phyloP scores from a whole-genome alignment of 2,329 filamentous ascomycete species.

The Apiospora malaysiana region DNA sequence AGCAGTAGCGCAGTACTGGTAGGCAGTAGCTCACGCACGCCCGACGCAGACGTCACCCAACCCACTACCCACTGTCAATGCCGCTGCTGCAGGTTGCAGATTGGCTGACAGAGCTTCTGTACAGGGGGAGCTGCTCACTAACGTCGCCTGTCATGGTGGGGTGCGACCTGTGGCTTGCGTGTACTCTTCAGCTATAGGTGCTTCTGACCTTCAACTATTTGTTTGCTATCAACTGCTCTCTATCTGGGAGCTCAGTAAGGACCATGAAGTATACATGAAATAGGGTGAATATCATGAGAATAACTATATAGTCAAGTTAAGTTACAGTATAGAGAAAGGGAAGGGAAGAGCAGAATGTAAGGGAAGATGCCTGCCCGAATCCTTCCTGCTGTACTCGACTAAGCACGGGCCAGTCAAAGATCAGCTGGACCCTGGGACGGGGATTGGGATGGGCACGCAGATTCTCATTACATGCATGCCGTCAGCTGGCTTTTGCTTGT shows the following conservation, averaged over 20 bases:
- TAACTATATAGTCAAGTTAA: no score
- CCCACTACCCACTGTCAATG: neutral
- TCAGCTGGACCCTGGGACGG: conserved; percentile 18
- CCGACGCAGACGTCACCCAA: neutral
- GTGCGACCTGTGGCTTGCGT: neutral
- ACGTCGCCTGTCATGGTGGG: neutral
- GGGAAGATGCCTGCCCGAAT: no score
- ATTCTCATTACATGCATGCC: neutral
- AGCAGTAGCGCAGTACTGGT: no score
- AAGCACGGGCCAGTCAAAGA: conserved; percentile 13
- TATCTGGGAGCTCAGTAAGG: no score
- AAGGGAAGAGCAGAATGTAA: no score
- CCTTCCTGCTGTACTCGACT: neutral
- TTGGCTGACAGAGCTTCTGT: neutral
- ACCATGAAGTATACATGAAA: no score
- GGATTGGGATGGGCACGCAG: neutral
- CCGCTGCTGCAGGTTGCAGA: neutral
- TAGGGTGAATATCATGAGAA: no score
- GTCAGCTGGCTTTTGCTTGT: conserved; percentile 6
- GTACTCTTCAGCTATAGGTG: neutral
- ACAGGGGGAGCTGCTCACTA: neutral
- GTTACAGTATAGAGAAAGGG: no score
- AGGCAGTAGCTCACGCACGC: no score
- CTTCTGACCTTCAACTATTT: neutral
- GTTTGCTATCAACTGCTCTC: neutral